phyloP scores from a whole-genome alignment of 805 yeast genomes.

The Sungouiella blattae region DNA sequence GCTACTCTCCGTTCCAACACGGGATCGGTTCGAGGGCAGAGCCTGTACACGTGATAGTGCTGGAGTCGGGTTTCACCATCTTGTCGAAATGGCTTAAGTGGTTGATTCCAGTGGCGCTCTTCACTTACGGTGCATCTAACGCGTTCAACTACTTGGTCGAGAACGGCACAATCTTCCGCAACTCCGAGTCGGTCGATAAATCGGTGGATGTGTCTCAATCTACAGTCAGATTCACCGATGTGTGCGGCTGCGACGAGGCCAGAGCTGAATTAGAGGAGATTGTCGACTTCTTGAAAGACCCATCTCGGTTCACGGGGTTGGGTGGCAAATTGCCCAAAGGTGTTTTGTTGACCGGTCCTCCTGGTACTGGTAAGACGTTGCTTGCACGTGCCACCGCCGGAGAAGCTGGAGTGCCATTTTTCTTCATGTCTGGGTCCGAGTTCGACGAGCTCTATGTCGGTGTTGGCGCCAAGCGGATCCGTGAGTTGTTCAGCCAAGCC shows the following conservation, averaged over 20 bases:
- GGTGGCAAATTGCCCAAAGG: constrained; percentile 99
- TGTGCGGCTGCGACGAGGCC: constrained; percentile 98
- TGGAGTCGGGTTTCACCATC: constrained; percentile 77
- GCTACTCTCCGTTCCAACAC: constrained; percentile 25
- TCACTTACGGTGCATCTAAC: constrained; percentile 77
- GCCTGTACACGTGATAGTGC: constrained; percentile 91
- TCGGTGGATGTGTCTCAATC: constrained; percentile 81
- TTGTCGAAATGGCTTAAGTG: constrained; percentile 86
- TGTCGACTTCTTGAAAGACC: constrained; percentile 96
- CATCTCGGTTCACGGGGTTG: constrained; percentile 89
- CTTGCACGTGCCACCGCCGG: constrained; percentile 98
- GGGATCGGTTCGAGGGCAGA: constrained; percentile 65
- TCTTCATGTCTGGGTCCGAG: constrained; percentile 97
- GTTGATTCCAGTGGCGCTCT: constrained; percentile 74
- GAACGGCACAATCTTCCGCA: constrained; percentile 74
- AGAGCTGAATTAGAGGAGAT: constrained; percentile 95
- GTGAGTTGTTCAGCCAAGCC: constrained; percentile 91
- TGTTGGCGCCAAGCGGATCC: constrained; percentile 96
- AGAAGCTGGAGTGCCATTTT: constrained; percentile 98
- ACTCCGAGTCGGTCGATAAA: constrained; percentile 68
- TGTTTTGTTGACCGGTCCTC: constrained; percentile 94
- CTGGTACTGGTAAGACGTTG: constrained; percentile 97
- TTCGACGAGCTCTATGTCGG: constrained; percentile 98
- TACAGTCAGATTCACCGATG: constrained; percentile 86
- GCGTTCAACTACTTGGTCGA: constrained; percentile 79